Base-by-base conservation (phyloP, 345 rosid species). In the Physaria fendleri region DNA sequence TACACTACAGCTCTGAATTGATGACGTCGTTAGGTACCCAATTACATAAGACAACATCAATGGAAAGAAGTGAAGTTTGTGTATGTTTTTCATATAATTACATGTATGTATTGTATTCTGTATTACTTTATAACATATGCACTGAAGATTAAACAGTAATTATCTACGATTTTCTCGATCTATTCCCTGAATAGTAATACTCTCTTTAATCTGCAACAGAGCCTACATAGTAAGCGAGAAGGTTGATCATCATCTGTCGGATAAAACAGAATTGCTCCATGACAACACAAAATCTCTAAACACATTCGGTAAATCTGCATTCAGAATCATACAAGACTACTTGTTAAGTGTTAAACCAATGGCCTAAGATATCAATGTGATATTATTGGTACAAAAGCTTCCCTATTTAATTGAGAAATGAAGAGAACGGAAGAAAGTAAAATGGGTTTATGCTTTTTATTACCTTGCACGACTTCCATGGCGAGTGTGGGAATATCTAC, bases 401-500 rank as follows among this genome's bases (percentile, higher is more conserved):
- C 9, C 8, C 8, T 18, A 5, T 59, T 59, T 43, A 12, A 13
- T 14, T 5, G 32, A 44, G 32, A 44, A 1, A 18, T 13, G 46
- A 32, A 47, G 12, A 23, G n/a, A 35, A 3, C 8, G 7, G 16
- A 6, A 17, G 7, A 17, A 35, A 15, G 6, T 22, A 53, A 24
- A 55, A 47, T 8, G 33, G 1, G 2, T 14, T 13, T 14, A 1
- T 46, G 4, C 37, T 34, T 30, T 50, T 22, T 32, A 37, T 72
- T 79, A 91, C 96, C 98, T 77, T 45, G 77, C 53, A 73, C 93
- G 28, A 92, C 85, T 80, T 85, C 81, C 62, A 59, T 30, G 23
- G 96, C 95, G 17, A 92, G 74, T 22, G 96, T 56, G 34, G 85
- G 95, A 39, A 88, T 50, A 58, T 88, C 93, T 46, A 92, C 75